Percentiles rank a stretch among this genome's conserved stretches.
Evolutionary conservation across 805 yeast genomes (phyloP).

Genomic region (Cyberlindnera maclurae): DNA sequence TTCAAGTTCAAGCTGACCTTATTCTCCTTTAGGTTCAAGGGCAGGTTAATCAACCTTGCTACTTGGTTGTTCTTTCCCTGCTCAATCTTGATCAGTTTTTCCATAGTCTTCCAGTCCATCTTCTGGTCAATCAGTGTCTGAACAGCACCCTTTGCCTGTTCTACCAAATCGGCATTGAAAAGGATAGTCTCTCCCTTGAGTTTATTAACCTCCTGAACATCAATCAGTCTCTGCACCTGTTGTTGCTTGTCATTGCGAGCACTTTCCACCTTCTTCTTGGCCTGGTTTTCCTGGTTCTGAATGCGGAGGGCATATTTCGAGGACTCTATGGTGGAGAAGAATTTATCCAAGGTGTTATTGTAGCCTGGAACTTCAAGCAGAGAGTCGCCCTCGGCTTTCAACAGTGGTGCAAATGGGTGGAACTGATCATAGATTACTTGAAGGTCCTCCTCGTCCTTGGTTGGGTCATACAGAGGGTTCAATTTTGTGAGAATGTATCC

Average conservation of each 20-base stretch:
- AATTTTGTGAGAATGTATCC: constrained; percentile 63
- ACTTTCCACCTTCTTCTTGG: constrained; percentile 62
- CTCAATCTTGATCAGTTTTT: constrained; percentile 62
- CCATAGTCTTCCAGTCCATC: constrained; percentile 93
- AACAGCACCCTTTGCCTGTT: constrained; percentile 61
- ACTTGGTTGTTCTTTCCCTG: constrained; percentile 55
- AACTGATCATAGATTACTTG: constrained; percentile 56
- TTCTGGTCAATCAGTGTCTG: constrained; percentile 66
- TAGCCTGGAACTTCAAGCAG: constrained; percentile 53
- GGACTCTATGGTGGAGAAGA: constrained; percentile 80
- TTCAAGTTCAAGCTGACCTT: constrained; percentile 54
- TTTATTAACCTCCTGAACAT: constrained; percentile 56
- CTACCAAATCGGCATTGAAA: constrained; percentile 61
- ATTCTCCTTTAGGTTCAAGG: constrained; percentile 64
- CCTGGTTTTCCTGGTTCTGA: constrained; percentile 71
- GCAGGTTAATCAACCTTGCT: constrained; percentile 57
- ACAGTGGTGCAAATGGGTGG: constrained; percentile 57
- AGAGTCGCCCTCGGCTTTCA: constrained; percentile 29
- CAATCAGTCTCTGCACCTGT: constrained; percentile 58
- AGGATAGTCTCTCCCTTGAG: constrained; percentile 70
- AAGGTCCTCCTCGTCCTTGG: constrained; percentile 33
- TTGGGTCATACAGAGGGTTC: constrained; percentile 43
- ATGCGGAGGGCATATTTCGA: constrained; percentile 67
- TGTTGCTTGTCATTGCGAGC: constrained; percentile 69
- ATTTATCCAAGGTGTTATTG: constrained; percentile 74